Evolutionary conservation across 306 rosid species (phyloP).

Genomic region (Gleditsia sinensis): DNA sequence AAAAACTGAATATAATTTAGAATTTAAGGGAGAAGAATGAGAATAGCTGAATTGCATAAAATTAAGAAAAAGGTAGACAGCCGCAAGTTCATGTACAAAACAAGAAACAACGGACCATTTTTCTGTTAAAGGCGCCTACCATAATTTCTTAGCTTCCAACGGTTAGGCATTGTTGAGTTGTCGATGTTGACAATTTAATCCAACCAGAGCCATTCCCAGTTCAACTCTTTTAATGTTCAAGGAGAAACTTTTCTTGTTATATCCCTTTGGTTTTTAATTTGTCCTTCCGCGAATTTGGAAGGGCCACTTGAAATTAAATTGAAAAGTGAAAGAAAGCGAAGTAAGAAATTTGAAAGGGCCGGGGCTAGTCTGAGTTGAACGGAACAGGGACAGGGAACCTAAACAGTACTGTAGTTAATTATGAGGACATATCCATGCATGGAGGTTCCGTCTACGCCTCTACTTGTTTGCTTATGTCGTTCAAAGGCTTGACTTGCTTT

Average conservation of each 20-base stretch:
- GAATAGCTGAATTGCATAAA: not conserved
- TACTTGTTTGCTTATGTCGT: constrained; percentile 3
- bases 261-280: not conserved
- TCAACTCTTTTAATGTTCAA: not conserved
- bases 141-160: too few relatives aligned
- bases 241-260: not conserved
- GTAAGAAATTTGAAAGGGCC: not conserved
- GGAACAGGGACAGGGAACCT: constrained; percentile 19
- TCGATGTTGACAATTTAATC: not conserved
- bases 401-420: not conserved
- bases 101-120: too few relatives aligned
- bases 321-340: not conserved
- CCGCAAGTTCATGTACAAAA: too few relatives aligned
- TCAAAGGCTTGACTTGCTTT: constrained; percentile 40
- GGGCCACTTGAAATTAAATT: constrained; percentile 4
- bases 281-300: not conserved
- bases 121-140: not conserved
- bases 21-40: not conserved
- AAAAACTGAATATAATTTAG: not conserved
- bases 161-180: too few relatives aligned
- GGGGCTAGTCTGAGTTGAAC: constrained; percentile 13
- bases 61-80: too few relatives aligned
- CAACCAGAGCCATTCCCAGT: not conserved
- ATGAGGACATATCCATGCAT: not conserved
- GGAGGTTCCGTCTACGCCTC: constrained; percentile 44